Evolutionary conservation across 1,139 yeast species (phyloP), one percentile per base, ranked within the genome.

Genomic region (Hemisphaericaspora subhashii): DNA sequence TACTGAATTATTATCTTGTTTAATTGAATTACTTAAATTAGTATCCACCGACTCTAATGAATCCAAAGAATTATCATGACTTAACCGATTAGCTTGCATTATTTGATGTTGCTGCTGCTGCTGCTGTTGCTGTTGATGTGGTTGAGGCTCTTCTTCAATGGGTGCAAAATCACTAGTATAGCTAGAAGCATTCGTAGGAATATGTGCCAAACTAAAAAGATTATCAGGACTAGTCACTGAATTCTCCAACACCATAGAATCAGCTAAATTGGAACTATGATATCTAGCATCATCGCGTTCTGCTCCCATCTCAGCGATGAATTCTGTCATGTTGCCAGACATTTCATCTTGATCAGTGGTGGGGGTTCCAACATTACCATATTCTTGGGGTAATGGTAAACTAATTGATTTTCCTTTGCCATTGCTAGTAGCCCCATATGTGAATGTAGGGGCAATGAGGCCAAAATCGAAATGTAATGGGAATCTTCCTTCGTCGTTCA

Each of bases 401-500:
- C 33, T 32, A 9, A 27, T 13, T 9, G 39, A 21, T 16, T 30
- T 41, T 12, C 17, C 32, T 14, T 33, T 39, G n/a, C n/a, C n/a
- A 18, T 14, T 30, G 27, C 31, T 35, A 10, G 21, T 17, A 16
- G 33, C 11, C 11, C 35, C 18, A 28, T 14, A 27, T n/a, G 36
- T 12, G 15, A 36, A 40, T 8, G 41, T 21, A 3, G 48, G 40
- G 8, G 48, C 47, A 12, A 46, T 39, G 24, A 64, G 46, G 3
- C 65, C 66, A 45, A 62, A 64, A 43, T 62, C 66, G 43, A 64
- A 64, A 39, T 63, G 65, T 3, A 60, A 52, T 3, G 66, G 67
- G 44, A 61, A 53, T 32, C 46, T 32, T 17, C 28, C 26, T n/a
- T 36, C 29, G 7, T 32, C 41, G 14, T 33, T 32, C 12, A 39